Percentiles rank a stretch among this genome's conserved stretches.
Evolutionary conservation across 1,139 yeast species (phyloP).

Genomic region (Sugiyamaella novakii): DNA sequence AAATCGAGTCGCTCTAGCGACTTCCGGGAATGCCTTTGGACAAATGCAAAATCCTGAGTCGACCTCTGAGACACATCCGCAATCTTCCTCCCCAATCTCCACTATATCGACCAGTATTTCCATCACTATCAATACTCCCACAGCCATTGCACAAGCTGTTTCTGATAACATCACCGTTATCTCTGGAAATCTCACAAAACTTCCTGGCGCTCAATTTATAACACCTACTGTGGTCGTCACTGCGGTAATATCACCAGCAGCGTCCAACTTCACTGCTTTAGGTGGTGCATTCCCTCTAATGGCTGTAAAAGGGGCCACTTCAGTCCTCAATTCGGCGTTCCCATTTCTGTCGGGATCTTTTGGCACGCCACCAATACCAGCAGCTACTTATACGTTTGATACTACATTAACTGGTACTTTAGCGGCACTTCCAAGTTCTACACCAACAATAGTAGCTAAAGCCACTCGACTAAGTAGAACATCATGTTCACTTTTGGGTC

Average conservation of each 20-base stretch:
- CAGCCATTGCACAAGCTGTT: not conserved
- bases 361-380: constrained; percentile 18
- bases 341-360: constrained; percentile 12
- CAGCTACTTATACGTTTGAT: constrained; percentile 2
- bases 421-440: not conserved
- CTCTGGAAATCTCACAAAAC: constrained; percentile 25
- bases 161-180: constrained; percentile 16
- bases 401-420: constrained; percentile 1
- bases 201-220: constrained; percentile 14
- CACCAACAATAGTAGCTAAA: not conserved
- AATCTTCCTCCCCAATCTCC: too few species aligned
- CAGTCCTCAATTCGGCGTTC: constrained; percentile 11
- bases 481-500: not conserved
- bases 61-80: not conserved
- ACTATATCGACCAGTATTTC: too few species aligned
- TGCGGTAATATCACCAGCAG: constrained; percentile 16
- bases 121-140: not conserved
- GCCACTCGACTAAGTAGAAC: constrained; percentile 1
- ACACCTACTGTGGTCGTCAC: constrained; percentile 11
- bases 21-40: not conserved
- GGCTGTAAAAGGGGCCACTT: constrained; percentile 12
- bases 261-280: constrained; percentile 19
- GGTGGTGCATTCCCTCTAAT: constrained; percentile 24
- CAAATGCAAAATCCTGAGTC: not conserved
- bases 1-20: not conserved